phyloP scores from a whole-genome alignment of 1,139 yeast genomes.

The Lodderomyces theae region DNA sequence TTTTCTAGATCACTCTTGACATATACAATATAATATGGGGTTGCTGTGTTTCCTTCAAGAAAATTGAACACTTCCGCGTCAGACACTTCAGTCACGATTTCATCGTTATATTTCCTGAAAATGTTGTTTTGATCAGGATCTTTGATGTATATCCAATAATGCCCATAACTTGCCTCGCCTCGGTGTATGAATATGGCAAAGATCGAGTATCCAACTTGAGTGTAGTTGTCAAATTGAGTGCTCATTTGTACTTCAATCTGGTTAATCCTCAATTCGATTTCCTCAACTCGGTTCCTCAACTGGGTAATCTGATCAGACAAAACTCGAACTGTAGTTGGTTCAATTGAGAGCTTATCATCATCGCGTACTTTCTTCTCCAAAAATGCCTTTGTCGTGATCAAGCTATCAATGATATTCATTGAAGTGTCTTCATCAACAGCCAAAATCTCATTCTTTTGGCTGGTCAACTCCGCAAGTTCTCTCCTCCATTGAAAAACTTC shows the following conservation, averaged over 20 bases:
- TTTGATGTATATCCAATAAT: slow-evolving; percentile 90
- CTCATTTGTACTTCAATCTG: slow-evolving; percentile 48
- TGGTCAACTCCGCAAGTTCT: slow-evolving; percentile 45
- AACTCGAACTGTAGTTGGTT: slow-evolving; percentile 13
- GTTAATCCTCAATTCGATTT: slow-evolving; percentile 39
- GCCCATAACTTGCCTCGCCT: slow-evolving; percentile 96
- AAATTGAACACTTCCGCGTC: slow-evolving; percentile 75
- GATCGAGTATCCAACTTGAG: slow-evolving; percentile 68
- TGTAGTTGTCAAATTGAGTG: slow-evolving; percentile 59
- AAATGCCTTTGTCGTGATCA: slow-evolving; percentile 56
- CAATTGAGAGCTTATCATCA: slow-evolving; percentile 17
- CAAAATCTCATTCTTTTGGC: slow-evolving; percentile 40
- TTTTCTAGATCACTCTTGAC: slow-evolving; percentile 61
- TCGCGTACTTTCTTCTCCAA: slow-evolving; percentile 40
- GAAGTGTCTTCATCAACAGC: slow-evolving; percentile 46
- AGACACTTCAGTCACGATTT: slow-evolving; percentile 76
- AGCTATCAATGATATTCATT: slow-evolving; percentile 47
- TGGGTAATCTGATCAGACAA: slow-evolving; percentile 22
- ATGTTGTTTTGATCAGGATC: slow-evolving; percentile 63
- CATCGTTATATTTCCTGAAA: slow-evolving; percentile 92
- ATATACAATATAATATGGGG: slow-evolving; percentile 89
- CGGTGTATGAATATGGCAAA: slow-evolving; percentile 93
- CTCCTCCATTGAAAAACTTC: slow-evolving; percentile 67
- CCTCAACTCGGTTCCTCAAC: slow-evolving; percentile 26
- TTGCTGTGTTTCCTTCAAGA: slow-evolving; percentile 73